Base-by-base conservation (phyloP, 768 basidiomycete species). In the Serendipita vermifera region DNA sequence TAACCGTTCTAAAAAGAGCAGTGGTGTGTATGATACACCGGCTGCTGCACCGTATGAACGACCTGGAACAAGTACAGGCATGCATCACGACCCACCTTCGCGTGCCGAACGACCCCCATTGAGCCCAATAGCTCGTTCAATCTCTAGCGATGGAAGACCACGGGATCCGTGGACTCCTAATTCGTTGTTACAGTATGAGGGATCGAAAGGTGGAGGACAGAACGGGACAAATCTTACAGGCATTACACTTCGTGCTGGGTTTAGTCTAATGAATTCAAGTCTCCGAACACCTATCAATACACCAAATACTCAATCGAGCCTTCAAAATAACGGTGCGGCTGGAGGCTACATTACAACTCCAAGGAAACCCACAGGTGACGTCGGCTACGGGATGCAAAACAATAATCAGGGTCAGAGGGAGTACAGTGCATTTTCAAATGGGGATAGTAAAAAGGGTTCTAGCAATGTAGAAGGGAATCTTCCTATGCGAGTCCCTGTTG, bases 21-120 rank as follows among this genome's bases (percentile, higher is more conserved):
- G n/a, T n/a, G n/a, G n/a, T n/a, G n/a, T n/a, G n/a, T n/a, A n/a
- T n/a, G n/a, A n/a, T n/a, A n/a, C n/a, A n/a, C n/a, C n/a, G n/a
- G n/a, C n/a, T n/a, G n/a, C n/a, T n/a, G n/a, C n/a, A n/a, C n/a
- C n/a, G n/a, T n/a, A n/a, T n/a, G n/a, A n/a, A n/a, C n/a, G n/a
- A 27, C 46, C 46, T n/a, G 46, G 46, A 22, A 51, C 46, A 15
- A 51, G 46, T 51, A 51, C 46, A 9, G 46, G 46, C 5, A 51
- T 51, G 46, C 32, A 51, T n/a, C 17, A 51, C 20, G 46, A 51
- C 46, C 29, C 26, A 7, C n/a, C 27, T 11, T 51, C 46, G 9
- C 46, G 46, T 26, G 46, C 26, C n/a, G 24, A 9, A 1, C 26
- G 27, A 31, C 46, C 46, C 20, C 27, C 46, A 7, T 29, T 51